These are phyloP conservation scores for Corymbia citriodora DNA, from an alignment of 441 rosid genomes.

Conservation along the genomic window DNA sequence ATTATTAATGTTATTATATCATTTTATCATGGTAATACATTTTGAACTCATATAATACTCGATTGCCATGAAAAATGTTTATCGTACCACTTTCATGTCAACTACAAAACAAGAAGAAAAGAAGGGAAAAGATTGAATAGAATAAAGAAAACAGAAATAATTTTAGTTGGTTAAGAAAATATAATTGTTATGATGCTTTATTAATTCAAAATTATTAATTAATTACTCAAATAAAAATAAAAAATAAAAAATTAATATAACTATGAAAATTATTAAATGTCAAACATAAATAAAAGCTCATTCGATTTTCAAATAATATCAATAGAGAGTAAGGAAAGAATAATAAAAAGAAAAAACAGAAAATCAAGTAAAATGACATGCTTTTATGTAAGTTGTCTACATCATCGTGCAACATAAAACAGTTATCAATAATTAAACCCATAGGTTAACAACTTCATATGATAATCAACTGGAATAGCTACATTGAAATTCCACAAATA, in stretches of 20 bases:
- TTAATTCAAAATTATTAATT: too few species aligned
- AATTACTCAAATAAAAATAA: too few species aligned
- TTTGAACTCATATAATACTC: neutral
- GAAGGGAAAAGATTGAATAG: too few species aligned
- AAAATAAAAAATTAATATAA: too few species aligned
- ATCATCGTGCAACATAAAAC: too few species aligned
- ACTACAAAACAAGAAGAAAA: neutral
- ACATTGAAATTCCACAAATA: too few species aligned
- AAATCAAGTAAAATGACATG: neutral
- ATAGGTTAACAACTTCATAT: neutral
- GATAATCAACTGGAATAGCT: neutral
- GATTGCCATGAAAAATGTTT: neutral
- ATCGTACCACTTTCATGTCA: neutral
- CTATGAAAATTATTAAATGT: too few species aligned
- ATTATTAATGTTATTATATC: neutral
- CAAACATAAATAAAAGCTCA: accelerated
- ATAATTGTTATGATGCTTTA: neutral
- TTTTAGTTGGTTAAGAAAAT: too few species aligned
- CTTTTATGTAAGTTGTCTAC: neutral
- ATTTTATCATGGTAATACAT: neutral
- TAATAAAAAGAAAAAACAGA: neutral
- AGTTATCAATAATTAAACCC: neutral
- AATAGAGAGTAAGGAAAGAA: neutral
- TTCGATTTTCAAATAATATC: neutral
- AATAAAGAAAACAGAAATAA: too few species aligned